A percentile compares a stretch with the other conserved stretches of the same genome.
Evolutionary conservation across 139 green algal genomes (phyloP).

Genomic region (Nannochloris sp.): DNA sequence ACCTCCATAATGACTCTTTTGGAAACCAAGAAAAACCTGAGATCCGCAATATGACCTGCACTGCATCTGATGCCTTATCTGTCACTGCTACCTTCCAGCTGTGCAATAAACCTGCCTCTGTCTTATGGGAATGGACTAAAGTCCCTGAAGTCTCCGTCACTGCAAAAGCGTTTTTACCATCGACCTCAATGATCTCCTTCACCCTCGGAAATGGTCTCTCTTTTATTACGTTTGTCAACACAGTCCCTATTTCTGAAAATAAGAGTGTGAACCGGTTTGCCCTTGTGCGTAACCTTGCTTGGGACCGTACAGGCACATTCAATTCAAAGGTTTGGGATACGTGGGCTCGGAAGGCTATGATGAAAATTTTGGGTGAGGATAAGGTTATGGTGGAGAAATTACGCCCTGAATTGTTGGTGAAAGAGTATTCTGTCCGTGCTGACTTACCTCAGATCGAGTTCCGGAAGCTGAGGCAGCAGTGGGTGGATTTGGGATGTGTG

Average conservation of each 20-base stretch:
- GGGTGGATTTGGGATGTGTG: constrained; percentile 52
- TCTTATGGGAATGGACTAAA: constrained; percentile 53
- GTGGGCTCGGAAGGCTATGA: constrained; percentile 56
- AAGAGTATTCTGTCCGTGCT: constrained; percentile 40
- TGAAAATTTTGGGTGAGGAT: constrained; percentile 70
- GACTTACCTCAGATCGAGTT: constrained; percentile 60
- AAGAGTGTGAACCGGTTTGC: constrained; percentile 61
- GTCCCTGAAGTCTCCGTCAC: constrained; percentile 14
- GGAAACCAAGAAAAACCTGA: constrained; percentile 36
- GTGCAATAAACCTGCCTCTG: constrained; percentile 70
- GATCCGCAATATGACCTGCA: constrained; percentile 55
- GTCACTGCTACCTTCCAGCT: constrained; percentile 36
- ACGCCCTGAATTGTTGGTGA: constrained; percentile 39
- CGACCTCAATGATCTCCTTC: constrained; percentile 60
- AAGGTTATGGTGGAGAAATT: constrained; percentile 71
- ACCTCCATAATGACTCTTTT: constrained; percentile 56
- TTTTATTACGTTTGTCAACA: constrained; percentile 74
- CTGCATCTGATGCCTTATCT: constrained; percentile 21
- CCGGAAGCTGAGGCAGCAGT: constrained; percentile 62
- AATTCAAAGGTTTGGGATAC: constrained; percentile 41
- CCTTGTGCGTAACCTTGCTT: constrained; percentile 47
- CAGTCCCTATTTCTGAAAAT: constrained; percentile 56
- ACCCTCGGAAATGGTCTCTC: constrained; percentile 42
- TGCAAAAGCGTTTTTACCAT: constrained; percentile 35
- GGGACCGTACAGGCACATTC: constrained; percentile 21